A percentile compares a stretch with the other conserved stretches of the same genome.
These are phyloP conservation scores for Saccharata proteae DNA, from an alignment of 2,329 filamentous ascomycete genomes.

Conservation along the genomic window DNA sequence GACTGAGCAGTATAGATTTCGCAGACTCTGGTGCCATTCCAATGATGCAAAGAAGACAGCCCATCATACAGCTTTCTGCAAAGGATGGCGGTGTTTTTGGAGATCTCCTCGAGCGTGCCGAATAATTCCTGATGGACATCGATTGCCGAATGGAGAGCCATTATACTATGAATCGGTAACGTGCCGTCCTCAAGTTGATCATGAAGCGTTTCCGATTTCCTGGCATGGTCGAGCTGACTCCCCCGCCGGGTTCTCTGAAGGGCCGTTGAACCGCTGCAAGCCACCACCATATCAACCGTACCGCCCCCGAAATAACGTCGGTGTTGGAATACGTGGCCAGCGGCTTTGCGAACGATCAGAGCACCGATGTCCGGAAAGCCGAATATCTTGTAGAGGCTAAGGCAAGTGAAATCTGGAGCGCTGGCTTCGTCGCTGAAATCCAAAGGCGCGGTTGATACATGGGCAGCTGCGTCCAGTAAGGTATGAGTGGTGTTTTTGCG, in stretches of 20 bases:
- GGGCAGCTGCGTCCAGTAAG: slow-evolving; percentile 72
- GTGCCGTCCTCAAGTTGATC: slow-evolving; percentile 85
- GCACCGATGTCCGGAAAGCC: slow-evolving; percentile 87
- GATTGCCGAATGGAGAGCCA: slow-evolving; percentile 68
- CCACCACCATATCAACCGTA: slow-evolving; percentile 81
- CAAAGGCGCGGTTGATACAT: slow-evolving; percentile 64
- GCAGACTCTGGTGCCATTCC: slow-evolving; percentile 55
- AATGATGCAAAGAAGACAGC: slow-evolving; percentile 52
- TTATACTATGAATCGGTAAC: slow-evolving; percentile 77
- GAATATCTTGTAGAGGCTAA: slow-evolving; percentile 97
- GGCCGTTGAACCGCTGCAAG: slow-evolving; percentile 65
- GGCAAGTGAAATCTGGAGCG: slow-evolving; percentile 71
- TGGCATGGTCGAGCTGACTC: too few species aligned
- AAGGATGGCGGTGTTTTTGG: slow-evolving; percentile 58
- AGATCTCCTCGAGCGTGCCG: slow-evolving; percentile 55
- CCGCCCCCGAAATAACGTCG: slow-evolving; percentile 87
- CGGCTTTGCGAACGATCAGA: slow-evolving; percentile 64
- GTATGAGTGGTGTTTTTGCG: slow-evolving; percentile 44
- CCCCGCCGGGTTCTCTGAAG: too few species aligned
- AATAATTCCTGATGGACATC: slow-evolving; percentile 57
- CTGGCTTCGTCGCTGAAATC: slow-evolving; percentile 49
- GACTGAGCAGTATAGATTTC: slow-evolving; percentile 45
- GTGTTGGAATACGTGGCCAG: slow-evolving; percentile 49
- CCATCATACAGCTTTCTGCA: slow-evolving; percentile 45
- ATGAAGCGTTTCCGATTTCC: slow-evolving; percentile 61